Conservation (phyloP, 257 asterid genomes). For the Craterostigma plantagineum region DNA sequence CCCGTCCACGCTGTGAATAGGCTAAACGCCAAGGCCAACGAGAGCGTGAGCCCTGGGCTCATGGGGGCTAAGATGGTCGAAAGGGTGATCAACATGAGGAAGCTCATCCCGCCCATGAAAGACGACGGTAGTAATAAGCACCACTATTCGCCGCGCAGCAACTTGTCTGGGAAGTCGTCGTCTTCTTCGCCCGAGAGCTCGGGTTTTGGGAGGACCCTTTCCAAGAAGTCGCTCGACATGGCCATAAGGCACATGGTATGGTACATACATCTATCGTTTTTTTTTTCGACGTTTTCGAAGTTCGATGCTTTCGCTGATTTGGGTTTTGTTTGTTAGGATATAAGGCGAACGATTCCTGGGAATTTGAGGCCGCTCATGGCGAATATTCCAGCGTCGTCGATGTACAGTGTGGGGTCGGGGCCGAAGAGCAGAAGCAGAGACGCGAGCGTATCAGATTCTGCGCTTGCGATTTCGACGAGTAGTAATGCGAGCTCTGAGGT, state of each 20-base stretch:
- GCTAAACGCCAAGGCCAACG: constrained; percentile 79
- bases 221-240: constrained; percentile 96
- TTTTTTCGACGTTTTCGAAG: no score
- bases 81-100: constrained; percentile 91
- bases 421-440: constrained; percentile 31
- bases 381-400: constrained; percentile 80
- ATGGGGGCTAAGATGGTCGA: constrained; percentile 94
- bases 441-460: constrained; percentile 71
- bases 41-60: constrained; percentile 41
- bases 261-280: constrained; percentile 6
- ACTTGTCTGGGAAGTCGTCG: constrained; percentile 73
- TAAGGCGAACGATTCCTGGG: constrained; percentile 69
- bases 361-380: constrained; percentile 72
- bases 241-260: constrained; percentile 97
- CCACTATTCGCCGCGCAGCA: constrained; percentile 71
- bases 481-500: constrained; percentile 91
- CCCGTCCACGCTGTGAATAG: constrained; percentile 51
- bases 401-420: constrained; percentile 94
- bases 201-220: constrained; percentile 89
- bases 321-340: constrained; percentile 45
- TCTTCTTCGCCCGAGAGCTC: constrained; percentile 79
- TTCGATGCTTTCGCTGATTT: not conserved
- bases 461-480: constrained; percentile 88
- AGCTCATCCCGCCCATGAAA: constrained; percentile 73
- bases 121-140: constrained; percentile 76